Evolutionary conservation across 495 filamentous ascomycete species (phyloP).

Genomic region (Daldinia bambusicola): DNA sequence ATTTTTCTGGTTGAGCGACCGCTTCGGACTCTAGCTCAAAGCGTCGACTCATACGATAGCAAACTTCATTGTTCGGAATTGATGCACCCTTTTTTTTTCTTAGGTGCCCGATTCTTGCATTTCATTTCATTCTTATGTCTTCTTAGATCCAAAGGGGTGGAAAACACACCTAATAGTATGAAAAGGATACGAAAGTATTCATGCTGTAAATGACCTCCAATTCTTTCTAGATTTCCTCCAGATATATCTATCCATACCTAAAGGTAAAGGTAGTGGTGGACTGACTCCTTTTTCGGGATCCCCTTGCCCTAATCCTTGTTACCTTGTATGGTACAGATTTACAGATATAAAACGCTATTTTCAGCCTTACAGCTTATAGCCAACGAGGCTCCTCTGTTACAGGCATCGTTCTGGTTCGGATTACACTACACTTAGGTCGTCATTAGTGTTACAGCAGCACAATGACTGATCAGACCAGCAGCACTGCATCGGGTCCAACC

Average conservation of each 20-base stretch:
- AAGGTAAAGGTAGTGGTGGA: not conserved
- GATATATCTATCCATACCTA: conserved; percentile 1
- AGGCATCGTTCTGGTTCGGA: not conserved
- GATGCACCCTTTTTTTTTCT: conserved; percentile 8
- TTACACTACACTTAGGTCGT: not conserved
- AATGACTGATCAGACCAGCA: conserved; percentile 34
- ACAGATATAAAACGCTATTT: conserved; percentile 4
- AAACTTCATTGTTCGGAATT: conserved; percentile 37
- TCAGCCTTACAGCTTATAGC: not conserved
- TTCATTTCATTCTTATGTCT: conserved; percentile 21
- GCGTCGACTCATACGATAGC: conserved; percentile 32
- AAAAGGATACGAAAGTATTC: not conserved
- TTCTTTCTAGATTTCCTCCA: conserved; percentile 14
- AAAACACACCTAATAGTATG: not conserved
- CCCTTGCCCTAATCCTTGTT: not conserved
- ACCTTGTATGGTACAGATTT: conserved; percentile 1
- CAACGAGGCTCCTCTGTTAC: not conserved
- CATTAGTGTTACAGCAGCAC: conserved; percentile 10
- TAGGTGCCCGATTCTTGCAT: conserved; percentile 5
- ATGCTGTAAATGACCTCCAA: conserved; percentile 16
- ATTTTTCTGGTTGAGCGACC: conserved; percentile 24
- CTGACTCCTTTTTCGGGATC: not conserved
- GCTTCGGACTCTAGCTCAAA: conserved; percentile 43
- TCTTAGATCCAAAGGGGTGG: conserved; percentile 2
- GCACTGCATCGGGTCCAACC: conserved; percentile 52